These are phyloP conservation scores for Fusarium torreyae DNA, from an alignment of 2,329 filamentous ascomycete species.

Conservation along the genomic window DNA sequence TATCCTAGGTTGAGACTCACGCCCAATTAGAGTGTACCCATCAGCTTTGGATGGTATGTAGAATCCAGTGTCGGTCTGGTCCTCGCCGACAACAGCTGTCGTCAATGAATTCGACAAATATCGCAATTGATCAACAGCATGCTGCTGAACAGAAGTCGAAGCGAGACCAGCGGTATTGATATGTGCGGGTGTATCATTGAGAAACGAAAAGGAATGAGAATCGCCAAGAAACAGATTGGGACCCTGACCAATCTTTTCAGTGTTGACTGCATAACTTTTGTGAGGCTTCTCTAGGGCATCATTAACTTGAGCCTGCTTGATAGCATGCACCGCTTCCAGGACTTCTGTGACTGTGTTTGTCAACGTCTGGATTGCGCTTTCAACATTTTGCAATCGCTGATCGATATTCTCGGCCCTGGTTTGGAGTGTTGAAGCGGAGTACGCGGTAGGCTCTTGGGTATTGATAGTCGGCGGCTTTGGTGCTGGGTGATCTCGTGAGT, in stretches of 20 bases:
- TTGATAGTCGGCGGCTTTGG: neutral
- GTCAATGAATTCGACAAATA: constrained; percentile 4
- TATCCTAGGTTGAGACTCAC: neutral
- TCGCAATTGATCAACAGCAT: constrained; percentile 1
- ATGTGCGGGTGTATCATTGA: neutral
- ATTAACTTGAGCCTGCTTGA: neutral
- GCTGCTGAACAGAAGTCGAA: neutral
- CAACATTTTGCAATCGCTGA: neutral
- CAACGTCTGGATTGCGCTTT: neutral
- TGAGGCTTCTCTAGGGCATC: neutral
- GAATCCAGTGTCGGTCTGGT: neutral
- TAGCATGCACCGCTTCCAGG: neutral
- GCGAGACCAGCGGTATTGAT: neutral
- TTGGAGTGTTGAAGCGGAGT: too few relatives aligned
- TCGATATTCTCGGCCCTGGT: neutral
- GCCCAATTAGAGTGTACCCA: constrained; percentile 15
- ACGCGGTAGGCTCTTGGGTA: neutral
- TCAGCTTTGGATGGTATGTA: neutral
- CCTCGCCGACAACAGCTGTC: neutral
- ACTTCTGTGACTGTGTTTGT: neutral
- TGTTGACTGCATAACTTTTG: neutral
- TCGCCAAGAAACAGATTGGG: neutral
- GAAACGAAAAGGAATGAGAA: neutral
- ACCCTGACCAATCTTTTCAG: accelerated
- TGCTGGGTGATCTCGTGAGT: constrained; percentile 3